Percentiles rank a stretch among this genome's conserved stretches.
phyloP scores from a whole-genome alignment of 192 early-diverging fungal species.

The Entomortierella parvispora region DNA sequence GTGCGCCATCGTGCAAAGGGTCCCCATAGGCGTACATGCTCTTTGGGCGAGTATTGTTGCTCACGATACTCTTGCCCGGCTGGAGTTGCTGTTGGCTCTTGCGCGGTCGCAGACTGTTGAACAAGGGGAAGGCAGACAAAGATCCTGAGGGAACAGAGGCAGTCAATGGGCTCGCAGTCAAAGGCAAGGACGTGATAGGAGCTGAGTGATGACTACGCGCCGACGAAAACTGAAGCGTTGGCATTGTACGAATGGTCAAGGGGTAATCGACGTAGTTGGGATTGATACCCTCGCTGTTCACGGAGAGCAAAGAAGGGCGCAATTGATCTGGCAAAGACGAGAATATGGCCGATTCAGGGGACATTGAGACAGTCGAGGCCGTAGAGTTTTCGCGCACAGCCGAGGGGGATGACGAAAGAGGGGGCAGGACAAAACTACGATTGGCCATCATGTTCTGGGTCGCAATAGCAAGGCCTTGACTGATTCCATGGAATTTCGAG shows the following conservation, averaged over 20 bases:
- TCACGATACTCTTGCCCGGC: not conserved
- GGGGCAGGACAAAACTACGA: constrained; percentile 38
- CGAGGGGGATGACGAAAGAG: constrained; percentile 12
- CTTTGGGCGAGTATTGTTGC: constrained; percentile 21
- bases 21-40: constrained; percentile 16
- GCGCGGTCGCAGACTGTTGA: constrained; percentile 42
- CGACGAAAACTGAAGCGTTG: constrained; percentile 28
- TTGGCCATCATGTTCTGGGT: constrained; percentile 46
- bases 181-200: constrained; percentile 10
- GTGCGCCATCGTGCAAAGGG: constrained; percentile 14
- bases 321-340: too few relatives aligned
- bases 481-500: constrained; percentile 2
- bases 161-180: constrained; percentile 24
- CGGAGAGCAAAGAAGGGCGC: constrained; percentile 3
- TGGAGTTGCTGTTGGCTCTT: constrained; percentile 37
- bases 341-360: not conserved
- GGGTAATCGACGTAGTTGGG: constrained; percentile 29
- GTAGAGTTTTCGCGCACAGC: not conserved
- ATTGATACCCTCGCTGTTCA: constrained; percentile 49
- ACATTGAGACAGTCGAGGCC: not conserved
- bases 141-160: constrained; percentile 13
- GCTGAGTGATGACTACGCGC: not conserved
- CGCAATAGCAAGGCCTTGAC: constrained; percentile 39
- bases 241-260: constrained; percentile 11
- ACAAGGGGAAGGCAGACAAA: constrained; percentile 34